Base-by-base conservation (phyloP, 2,329 filamentous ascomycete genomes). In the Microsporum audouinii region DNA sequence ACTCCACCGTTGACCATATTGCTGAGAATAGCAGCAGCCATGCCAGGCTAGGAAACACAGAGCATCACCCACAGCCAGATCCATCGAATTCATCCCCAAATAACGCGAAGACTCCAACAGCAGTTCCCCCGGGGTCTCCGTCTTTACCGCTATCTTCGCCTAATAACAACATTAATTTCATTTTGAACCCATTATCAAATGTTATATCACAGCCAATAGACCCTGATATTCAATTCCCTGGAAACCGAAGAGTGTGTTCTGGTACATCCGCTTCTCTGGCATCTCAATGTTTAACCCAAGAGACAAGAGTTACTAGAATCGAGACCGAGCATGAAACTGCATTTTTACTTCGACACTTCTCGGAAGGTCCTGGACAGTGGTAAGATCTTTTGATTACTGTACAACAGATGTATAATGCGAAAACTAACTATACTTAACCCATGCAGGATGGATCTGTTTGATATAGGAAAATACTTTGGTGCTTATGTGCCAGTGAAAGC, bases 341-440 rank as follows among this genome's bases (percentile, higher is more conserved):
- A n/a, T 85, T 82, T 65, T 74, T 85, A 1, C 72, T 85, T 57
- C 74, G 82, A 31, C 82, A 84, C 69, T 85, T 84, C 67, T 80
- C 81, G 2, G 82, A 85, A 70, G 78, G 78, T 0, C 78, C 82
- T 29, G 83, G 82, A 5, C 79, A 81, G 65, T 85, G 83, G 82
- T 79, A 68, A 67, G 75, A 63, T 47, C 34, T 10, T 38, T 5
- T 14, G 31, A 14, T 51, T 5, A 33, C 8, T 39, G 2, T 7
- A 31, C 12, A 14, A 51, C 12, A 12, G 27, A 51, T 5, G 27
- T 29, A 29, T 14, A 29, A 31, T 7, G 45, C 27, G 8, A 51
- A 49, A 51, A 7, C 45, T 51, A 31, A 51, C 45, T 47, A 34
- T 59, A 51, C 41, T 51, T 23, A 56, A 27, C 27, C 31, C 53